phyloP scores from a whole-genome alignment of 371 early-diverging fungal species.

The Mortierella polycephala region DNA sequence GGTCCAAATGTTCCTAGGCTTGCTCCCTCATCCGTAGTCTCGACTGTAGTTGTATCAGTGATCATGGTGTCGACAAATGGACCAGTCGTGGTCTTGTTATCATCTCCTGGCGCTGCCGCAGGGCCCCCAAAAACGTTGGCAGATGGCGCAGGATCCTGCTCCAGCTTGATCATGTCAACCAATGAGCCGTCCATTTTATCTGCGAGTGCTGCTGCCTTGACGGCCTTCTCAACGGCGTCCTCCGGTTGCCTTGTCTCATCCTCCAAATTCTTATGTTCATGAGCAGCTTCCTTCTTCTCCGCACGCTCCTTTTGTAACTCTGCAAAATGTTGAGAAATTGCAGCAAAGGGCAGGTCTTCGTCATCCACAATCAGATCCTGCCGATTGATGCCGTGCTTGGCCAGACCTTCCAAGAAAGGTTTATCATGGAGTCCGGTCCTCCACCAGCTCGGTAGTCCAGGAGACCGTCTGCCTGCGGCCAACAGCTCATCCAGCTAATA shows the following conservation, averaged over 20 bases:
- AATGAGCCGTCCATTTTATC: slow-evolving; percentile 4
- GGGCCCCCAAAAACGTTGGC: neutral
- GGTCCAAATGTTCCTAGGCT: neutral
- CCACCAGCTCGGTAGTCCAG: slow-evolving; percentile 73
- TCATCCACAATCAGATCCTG: slow-evolving; percentile 77
- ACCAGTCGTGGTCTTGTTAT: no score
- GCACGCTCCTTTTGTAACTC: slow-evolving; percentile 18
- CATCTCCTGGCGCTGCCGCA: no score
- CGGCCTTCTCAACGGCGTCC: slow-evolving; percentile 14
- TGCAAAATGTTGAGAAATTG: slow-evolving; percentile 34
- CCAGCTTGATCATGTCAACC: neutral
- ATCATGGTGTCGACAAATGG: no score
- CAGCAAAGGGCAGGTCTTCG: slow-evolving; percentile 67
- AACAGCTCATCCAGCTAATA: slow-evolving; percentile 37
- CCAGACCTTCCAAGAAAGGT: slow-evolving; percentile 75
- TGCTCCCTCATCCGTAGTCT: neutral
- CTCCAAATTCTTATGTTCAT: neutral
- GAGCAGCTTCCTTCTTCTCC: slow-evolving; percentile 16
- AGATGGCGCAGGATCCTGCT: neutral
- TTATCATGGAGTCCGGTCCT: slow-evolving; percentile 72
- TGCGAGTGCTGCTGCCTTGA: slow-evolving; percentile 12
- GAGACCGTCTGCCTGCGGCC: slow-evolving; percentile 39
- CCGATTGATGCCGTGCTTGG: slow-evolving; percentile 78
- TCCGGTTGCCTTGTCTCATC: slow-evolving; percentile 7
- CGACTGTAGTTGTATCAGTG: neutral